Conservation (phyloP, 495 filamentous ascomycete genomes). For the Trichoderma asperelloides region DNA sequence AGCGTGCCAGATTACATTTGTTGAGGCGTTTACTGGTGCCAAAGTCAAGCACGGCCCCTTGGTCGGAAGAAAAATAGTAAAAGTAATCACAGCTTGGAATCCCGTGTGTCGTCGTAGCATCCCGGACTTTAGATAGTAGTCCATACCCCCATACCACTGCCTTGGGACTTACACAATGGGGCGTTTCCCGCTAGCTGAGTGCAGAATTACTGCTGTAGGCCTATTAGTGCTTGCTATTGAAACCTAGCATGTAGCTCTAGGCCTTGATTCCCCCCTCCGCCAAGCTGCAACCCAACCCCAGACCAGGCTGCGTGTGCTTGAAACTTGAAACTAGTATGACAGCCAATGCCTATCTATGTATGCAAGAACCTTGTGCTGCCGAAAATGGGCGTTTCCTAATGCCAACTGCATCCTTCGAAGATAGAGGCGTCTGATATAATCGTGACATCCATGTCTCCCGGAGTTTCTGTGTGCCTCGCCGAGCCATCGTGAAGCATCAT, state of each 20-base stretch:
- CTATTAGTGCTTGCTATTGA: not conserved
- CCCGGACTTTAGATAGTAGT: not conserved
- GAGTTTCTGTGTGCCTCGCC: too few relatives aligned
- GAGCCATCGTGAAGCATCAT: not conserved
- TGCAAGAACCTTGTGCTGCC: too few relatives aligned
- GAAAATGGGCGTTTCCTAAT: too few relatives aligned
- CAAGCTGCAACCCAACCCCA: not conserved
- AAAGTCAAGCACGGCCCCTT: not conserved
- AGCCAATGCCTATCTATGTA: too few relatives aligned
- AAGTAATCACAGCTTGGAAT: too few relatives aligned
- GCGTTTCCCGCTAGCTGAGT: not conserved
- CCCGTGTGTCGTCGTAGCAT: not conserved
- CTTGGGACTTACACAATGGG: not conserved
- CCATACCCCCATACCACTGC: too few relatives aligned
- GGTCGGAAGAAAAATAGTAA: too few relatives aligned
- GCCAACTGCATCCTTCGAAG: too few relatives aligned
- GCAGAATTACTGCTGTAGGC: too few relatives aligned
- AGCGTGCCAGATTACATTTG: not conserved
- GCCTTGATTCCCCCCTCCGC: not conserved
- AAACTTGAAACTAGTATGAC: too few relatives aligned
- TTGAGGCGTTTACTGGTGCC: not conserved
- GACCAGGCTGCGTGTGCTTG: not conserved
- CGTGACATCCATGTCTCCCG: too few relatives aligned
- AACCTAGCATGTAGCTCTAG: not conserved
- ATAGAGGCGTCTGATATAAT: too few relatives aligned